Evolutionary conservation across 192 early-diverging fungal species (phyloP).

Genomic region (Jimgerdemannia lactiflua): DNA sequence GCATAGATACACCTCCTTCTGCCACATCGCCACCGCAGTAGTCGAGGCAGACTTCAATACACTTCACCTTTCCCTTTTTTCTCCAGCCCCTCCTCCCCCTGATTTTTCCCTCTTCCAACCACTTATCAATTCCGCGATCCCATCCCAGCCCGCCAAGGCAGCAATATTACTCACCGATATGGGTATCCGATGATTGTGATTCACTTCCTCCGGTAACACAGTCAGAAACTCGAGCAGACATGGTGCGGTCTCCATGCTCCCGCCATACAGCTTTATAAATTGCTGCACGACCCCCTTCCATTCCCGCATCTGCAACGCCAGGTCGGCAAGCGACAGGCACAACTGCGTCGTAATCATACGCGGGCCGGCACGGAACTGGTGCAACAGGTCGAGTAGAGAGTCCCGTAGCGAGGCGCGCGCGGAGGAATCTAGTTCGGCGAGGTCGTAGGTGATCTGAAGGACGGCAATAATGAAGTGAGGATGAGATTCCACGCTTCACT

Average conservation of each 20-base stretch:
- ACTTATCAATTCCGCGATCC: not conserved
- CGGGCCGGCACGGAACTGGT: constrained; percentile 49
- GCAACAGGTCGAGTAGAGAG: constrained; percentile 70
- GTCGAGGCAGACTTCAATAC: not conserved
- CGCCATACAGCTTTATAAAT: constrained; percentile 67
- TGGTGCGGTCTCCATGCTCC: constrained; percentile 53
- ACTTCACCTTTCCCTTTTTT: not conserved
- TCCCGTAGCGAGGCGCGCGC: constrained; percentile 69
- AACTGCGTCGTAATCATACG: constrained; percentile 77
- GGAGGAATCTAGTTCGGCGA: constrained; percentile 66
- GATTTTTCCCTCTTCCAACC: not conserved
- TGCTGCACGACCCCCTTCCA: constrained; percentile 84
- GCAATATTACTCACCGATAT: constrained; percentile 49
- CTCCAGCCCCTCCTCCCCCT: not conserved
- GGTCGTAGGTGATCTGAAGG: constrained; percentile 71
- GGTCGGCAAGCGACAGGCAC: constrained; percentile 77
- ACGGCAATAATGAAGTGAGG: not conserved
- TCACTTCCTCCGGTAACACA: constrained; percentile 86
- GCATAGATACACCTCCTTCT: not conserved
- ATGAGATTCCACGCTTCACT: not conserved
- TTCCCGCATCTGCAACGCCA: constrained; percentile 74
- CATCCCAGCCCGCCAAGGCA: not conserved
- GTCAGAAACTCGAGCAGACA: constrained; percentile 80
- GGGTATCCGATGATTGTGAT: constrained; percentile 58
- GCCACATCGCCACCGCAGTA: not conserved